Percentiles rank a stretch among this genome's conserved stretches.
These are phyloP conservation scores for Dryadomyces quercus-mongolicae DNA, from an alignment of 2,329 filamentous ascomycete species.

Conservation along the genomic window DNA sequence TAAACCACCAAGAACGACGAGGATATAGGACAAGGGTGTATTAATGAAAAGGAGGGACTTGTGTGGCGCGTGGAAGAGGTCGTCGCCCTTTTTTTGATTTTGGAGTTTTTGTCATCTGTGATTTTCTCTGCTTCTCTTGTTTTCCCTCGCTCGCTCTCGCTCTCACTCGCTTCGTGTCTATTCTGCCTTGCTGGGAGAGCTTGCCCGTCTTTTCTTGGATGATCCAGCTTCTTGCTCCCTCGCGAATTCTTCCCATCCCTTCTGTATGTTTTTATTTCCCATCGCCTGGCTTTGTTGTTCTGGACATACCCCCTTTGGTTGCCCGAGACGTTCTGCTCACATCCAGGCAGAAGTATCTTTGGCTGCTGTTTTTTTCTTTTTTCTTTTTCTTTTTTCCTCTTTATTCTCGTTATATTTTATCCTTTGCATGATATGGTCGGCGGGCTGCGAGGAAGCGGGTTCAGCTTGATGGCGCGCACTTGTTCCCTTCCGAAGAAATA, in stretches of 20 bases:
- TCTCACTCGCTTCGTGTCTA: background rate
- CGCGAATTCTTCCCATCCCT: no score
- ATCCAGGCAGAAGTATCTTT: background rate
- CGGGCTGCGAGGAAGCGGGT: background rate
- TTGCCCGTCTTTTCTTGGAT: background rate
- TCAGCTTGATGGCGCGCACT: background rate
- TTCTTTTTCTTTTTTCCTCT: background rate
- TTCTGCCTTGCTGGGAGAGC: background rate
- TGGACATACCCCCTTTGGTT: background rate
- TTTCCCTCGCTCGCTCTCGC: background rate
- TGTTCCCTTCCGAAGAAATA: background rate
- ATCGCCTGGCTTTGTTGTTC: background rate
- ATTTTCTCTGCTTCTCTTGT: background rate
- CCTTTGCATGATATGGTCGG: background rate
- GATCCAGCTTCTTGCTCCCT: no score
- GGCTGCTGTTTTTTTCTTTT: background rate
- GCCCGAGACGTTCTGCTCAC: background rate
- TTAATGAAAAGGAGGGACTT: background rate
- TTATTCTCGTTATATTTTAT: background rate
- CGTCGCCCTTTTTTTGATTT: background rate
- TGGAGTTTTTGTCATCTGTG: background rate
- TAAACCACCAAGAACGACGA: slow-evolving; percentile 6
- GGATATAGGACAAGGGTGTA: background rate
- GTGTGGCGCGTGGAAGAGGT: background rate
- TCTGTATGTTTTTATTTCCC: background rate